Conservation (phyloP, 1,284 basidiomycete genomes). For the Leccinum subfulvum region DNA sequence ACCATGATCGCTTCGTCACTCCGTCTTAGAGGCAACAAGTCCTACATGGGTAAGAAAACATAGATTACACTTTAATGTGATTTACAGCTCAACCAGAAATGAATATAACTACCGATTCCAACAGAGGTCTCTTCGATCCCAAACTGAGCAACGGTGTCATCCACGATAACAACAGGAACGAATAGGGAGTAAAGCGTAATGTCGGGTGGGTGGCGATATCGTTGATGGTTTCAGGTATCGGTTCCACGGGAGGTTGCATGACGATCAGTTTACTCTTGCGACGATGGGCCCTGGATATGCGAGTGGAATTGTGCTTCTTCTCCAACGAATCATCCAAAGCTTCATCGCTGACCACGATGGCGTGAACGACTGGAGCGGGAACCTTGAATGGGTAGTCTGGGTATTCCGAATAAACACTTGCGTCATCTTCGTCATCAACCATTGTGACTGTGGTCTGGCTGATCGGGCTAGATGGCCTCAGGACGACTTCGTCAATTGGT, state of each 20-base stretch:
- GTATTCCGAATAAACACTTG: conserved; percentile 4
- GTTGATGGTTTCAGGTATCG: conserved; percentile 17
- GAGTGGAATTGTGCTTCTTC: conserved; percentile 4
- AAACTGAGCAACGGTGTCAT: conserved; percentile 27
- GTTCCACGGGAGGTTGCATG: conserved; percentile 26
- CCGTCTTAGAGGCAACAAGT: conserved; percentile 28
- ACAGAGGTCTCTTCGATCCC: conserved; percentile 29
- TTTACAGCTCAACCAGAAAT: conserved; percentile 24
- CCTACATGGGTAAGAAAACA: conserved; percentile 18
- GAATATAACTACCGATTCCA: conserved; percentile 35
- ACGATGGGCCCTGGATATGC: conserved; percentile 1
- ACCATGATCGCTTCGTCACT: conserved; percentile 27
- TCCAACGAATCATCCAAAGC: not conserved
- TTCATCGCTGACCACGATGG: conserved; percentile 6
- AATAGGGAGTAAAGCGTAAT: conserved; percentile 11
- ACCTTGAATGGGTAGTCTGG: conserved; percentile 10
- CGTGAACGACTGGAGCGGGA: not conserved
- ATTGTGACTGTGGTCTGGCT: conserved; percentile 25
- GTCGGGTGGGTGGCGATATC: conserved; percentile 23
- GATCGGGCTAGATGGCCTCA: conserved; percentile 8
- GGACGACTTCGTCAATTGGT: conserved; percentile 7
- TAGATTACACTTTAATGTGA: conserved; percentile 18
- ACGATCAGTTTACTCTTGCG: conserved; percentile 24
- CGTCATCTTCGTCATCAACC: conserved; percentile 23
- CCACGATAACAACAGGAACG: conserved; percentile 27